Evolutionary conservation across 768 basidiomycete species (phyloP).

Genomic region (Naganishia onofrii): DNA sequence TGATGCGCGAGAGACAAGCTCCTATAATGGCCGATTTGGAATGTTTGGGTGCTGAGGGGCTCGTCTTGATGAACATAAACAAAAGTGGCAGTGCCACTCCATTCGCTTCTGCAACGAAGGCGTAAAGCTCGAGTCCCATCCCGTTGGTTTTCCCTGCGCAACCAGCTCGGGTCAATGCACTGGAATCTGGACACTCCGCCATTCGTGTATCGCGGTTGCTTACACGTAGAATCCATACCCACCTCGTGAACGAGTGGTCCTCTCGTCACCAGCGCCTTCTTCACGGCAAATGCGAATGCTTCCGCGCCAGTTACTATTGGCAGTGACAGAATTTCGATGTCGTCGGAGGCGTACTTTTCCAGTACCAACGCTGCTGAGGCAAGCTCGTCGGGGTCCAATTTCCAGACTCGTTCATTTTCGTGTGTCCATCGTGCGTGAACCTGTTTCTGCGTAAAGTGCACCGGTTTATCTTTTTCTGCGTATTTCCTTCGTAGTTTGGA

Average conservation of each 20-base stretch:
- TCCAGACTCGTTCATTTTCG: not conserved
- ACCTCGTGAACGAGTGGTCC: not conserved
- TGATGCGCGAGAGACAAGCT: not conserved
- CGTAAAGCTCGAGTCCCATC: not conserved
- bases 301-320: not conserved
- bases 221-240: not conserved
- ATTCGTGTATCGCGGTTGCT: not conserved
- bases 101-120: not conserved
- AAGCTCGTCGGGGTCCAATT: not conserved
- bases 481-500: not conserved
- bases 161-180: not conserved
- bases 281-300: not conserved
- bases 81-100: not conserved
- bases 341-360: not conserved
- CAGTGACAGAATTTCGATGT: not conserved
- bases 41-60: not conserved
- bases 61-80: not conserved
- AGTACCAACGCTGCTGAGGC: not conserved
- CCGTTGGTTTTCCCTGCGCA: not conserved
- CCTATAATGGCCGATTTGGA: not conserved
- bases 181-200: not conserved
- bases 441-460: constrained; percentile 3
- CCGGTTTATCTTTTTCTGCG: not conserved
- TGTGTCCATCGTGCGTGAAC: not conserved
- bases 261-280: not conserved